phyloP scores from a whole-genome alignment of 2,329 filamentous ascomycete genomes.

The Bisporella sp. region DNA sequence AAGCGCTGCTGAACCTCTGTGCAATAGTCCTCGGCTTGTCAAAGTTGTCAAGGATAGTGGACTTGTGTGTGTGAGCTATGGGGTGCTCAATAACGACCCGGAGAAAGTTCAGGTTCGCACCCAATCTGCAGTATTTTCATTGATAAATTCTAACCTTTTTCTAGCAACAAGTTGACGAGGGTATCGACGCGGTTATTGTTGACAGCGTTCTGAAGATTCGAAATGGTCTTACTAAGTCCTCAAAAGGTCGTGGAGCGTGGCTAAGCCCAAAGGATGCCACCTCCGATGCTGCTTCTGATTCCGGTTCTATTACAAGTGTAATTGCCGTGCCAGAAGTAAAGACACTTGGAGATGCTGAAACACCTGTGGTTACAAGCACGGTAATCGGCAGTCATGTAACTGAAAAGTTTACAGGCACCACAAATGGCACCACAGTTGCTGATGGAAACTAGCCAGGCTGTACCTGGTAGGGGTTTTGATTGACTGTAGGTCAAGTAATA shows the following conservation, averaged over 20 bases:
- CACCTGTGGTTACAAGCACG: too few relatives aligned
- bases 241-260: conserved; percentile 7
- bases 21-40: conserved; percentile 82
- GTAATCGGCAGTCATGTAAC: too few relatives aligned
- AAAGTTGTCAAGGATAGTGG: conserved; percentile 91
- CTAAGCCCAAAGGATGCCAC: too few relatives aligned
- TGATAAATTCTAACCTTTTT: conserved; percentile 2
- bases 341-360: too few relatives aligned
- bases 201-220: conserved; percentile 90
- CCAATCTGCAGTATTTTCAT: neutral
- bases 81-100: conserved; percentile 81
- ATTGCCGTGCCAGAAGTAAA: too few relatives aligned
- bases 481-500: too few relatives aligned
- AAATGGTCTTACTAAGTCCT: conserved; percentile 57
- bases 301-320: too few relatives aligned
- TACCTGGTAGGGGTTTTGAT: too few relatives aligned
- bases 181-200: conserved; percentile 96
- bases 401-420: too few relatives aligned
- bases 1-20: conserved; percentile 77
- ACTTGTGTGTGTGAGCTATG: conserved; percentile 91
- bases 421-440: too few relatives aligned
- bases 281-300: too few relatives aligned
- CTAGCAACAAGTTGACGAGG: conserved; percentile 74
- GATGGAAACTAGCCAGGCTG: too few relatives aligned
- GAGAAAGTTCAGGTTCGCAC: conserved; percentile 73